Evolutionary conservation across 306 rosid species (phyloP).

Genomic region (Inga leiocalycina): DNA sequence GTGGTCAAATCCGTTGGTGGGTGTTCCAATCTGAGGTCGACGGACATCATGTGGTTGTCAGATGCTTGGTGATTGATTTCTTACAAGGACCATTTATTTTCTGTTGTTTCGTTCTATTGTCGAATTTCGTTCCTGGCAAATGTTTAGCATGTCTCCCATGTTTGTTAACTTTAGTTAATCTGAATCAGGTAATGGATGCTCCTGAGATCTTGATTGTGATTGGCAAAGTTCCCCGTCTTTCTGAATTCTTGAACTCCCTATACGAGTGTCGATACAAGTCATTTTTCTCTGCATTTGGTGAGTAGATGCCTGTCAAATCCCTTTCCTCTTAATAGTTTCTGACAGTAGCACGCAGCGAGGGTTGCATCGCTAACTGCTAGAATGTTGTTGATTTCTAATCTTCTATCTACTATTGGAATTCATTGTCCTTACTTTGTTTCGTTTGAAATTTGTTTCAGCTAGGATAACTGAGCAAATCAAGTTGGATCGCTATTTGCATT

Average conservation of each 20-base stretch:
- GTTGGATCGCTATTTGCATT: slow-evolving; percentile 86
- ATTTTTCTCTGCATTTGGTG: slow-evolving; percentile 91
- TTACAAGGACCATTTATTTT: not conserved
- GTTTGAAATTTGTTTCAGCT: slow-evolving; percentile 53
- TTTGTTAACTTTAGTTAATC: slow-evolving; percentile 14
- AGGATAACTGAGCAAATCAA: slow-evolving; percentile 88
- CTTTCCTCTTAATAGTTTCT: not conserved
- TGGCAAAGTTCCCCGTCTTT: slow-evolving; percentile 82
- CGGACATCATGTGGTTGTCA: too few species aligned
- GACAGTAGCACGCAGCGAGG: not conserved
- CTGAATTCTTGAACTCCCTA: slow-evolving; percentile 81
- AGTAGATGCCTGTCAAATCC: slow-evolving; percentile 36
- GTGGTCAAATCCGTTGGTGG: too few species aligned
- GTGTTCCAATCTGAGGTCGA: too few species aligned
- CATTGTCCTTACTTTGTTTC: slow-evolving; percentile 22
- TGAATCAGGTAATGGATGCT: slow-evolving; percentile 87
- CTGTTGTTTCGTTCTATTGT: not conserved
- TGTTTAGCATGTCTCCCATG: not conserved
- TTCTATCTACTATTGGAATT: slow-evolving; percentile 11
- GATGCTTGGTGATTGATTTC: slow-evolving; percentile 42
- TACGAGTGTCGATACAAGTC: slow-evolving; percentile 88
- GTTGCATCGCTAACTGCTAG: slow-evolving; percentile 1
- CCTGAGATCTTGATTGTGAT: slow-evolving; percentile 93
- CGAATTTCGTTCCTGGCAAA: not conserved
- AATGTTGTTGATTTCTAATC: not conserved